Conservation (phyloP, 306 rosid species). For the Vigna mungo region DNA sequence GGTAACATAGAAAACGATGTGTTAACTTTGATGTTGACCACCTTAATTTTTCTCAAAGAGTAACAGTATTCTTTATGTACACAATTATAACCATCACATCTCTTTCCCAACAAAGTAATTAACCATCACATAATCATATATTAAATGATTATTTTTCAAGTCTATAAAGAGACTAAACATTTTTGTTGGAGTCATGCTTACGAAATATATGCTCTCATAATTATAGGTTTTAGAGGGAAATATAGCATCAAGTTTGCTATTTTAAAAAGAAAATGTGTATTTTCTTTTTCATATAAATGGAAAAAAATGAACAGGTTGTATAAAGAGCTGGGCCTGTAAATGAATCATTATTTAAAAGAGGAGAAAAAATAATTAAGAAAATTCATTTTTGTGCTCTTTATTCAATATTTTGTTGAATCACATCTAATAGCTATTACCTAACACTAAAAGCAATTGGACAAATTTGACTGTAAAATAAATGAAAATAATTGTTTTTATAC, state of each 20-base stretch:
- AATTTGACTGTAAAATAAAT: not conserved
- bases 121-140: not conserved
- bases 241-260: not conserved
- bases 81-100: not conserved
- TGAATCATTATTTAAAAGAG: not conserved
- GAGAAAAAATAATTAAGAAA: not conserved
- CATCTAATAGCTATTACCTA: not conserved
- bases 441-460: not conserved
- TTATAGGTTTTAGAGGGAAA: not conserved
- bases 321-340: not conserved
- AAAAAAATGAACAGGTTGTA: not conserved
- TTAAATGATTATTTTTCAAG: not conserved
- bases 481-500: not conserved
- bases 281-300: not conserved
- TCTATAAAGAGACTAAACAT: not conserved
- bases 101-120: not conserved
- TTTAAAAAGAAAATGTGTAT: not conserved
- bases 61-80: not conserved
- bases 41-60: not conserved
- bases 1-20: not conserved
- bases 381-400: not conserved
- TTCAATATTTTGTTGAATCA: not conserved
- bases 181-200: not conserved
- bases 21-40: not conserved
- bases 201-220: conserved; percentile 2